These are phyloP conservation scores for Rhodotorula sp. DNA, from an alignment of 1,284 basidiomycete species.

Conservation along the genomic window DNA sequence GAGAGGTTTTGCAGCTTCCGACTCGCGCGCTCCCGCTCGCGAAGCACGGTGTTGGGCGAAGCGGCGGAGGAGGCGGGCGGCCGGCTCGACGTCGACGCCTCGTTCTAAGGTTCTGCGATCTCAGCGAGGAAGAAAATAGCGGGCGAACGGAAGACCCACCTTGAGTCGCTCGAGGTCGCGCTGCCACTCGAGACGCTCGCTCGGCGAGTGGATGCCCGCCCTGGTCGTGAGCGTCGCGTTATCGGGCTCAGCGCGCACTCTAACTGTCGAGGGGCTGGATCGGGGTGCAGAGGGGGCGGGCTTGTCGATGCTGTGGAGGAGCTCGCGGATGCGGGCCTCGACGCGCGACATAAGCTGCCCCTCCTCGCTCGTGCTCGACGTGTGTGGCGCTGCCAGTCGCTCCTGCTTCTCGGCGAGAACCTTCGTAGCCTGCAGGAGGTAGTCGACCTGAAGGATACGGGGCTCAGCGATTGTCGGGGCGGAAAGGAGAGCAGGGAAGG, in stretches of 20 bases:
- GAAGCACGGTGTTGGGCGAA: conserved; percentile 4
- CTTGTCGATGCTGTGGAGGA: background rate
- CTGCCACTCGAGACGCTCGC: conserved; percentile 13
- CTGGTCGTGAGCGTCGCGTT: conserved; percentile 18
- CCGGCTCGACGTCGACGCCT: background rate
- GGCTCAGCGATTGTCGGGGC: background rate
- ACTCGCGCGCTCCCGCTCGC: background rate
- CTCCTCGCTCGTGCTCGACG: background rate
- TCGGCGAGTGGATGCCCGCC: conserved; percentile 5
- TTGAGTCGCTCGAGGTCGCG: conserved; percentile 3
- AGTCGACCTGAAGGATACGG: background rate
- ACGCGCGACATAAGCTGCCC: background rate
- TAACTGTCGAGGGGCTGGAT: background rate
- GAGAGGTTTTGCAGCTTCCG: conserved; percentile 11
- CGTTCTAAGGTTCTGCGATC: background rate
- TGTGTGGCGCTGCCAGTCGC: background rate
- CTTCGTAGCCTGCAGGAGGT: conserved; percentile 1
- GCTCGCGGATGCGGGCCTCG: background rate
- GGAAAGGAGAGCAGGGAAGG: background rate
- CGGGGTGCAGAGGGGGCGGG: too few relatives aligned
- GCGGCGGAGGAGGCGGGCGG: background rate
- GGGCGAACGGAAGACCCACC: conserved; percentile 9
- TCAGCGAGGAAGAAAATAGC: background rate
- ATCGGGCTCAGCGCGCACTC: background rate
- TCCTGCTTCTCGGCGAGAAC: background rate